Evolutionary conservation across 2,329 filamentous ascomycete genomes (phyloP).

Genomic region (Colletotrichum cordylinicola): DNA sequence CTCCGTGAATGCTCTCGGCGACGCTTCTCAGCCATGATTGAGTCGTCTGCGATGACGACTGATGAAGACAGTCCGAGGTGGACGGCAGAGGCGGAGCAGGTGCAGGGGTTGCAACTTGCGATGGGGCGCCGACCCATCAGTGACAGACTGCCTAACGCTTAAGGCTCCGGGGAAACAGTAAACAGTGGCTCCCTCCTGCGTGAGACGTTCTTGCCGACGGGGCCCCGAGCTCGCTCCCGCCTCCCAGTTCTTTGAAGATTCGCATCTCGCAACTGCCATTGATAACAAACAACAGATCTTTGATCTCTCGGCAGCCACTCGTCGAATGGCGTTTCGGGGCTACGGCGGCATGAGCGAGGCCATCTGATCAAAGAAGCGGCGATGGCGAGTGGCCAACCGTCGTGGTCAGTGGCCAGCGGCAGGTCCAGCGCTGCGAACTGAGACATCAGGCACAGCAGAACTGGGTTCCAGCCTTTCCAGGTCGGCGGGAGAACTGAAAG

Average conservation of each 20-base stretch:
- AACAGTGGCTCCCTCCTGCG: not conserved
- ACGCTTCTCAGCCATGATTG: not conserved
- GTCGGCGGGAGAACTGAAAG: not conserved
- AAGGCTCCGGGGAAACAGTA: constrained; percentile 1
- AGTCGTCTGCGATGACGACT: constrained; percentile 17
- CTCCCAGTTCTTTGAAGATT: not conserved
- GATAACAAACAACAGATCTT: not conserved
- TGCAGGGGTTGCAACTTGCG: not conserved
- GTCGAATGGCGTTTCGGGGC: not conserved
- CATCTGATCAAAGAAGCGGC: constrained; percentile 23
- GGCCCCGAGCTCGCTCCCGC: not conserved
- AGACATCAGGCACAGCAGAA: constrained; percentile 16
- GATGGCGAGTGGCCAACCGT: constrained; percentile 13
- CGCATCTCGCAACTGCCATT: not conserved
- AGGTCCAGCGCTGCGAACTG: constrained; percentile 1
- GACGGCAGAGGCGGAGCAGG: constrained; percentile 4
- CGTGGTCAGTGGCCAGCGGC: not conserved
- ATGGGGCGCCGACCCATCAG: constrained; percentile 9
- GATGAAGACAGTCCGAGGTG: not conserved
- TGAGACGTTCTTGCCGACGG: not conserved
- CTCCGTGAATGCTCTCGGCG: not conserved
- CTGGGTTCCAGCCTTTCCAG: constrained; percentile 18
- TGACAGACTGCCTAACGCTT: not conserved
- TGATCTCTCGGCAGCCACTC: not conserved
- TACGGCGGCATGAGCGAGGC: constrained; percentile 13